Base-by-base conservation (phyloP, 2,329 filamentous ascomycete genomes). In the Botrytis cinerea region DNA sequence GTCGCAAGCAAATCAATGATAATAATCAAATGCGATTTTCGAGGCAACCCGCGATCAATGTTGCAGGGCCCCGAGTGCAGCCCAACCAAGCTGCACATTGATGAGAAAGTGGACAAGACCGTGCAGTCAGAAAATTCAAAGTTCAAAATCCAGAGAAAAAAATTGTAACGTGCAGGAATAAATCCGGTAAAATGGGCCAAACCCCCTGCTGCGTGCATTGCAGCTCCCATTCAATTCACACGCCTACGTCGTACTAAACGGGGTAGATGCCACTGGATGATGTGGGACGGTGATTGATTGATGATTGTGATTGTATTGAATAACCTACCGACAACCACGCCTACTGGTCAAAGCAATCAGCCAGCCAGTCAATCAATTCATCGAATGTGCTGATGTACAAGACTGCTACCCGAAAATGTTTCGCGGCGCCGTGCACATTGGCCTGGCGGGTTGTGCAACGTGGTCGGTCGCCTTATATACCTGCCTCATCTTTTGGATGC, bases 391-490 rank as follows among this genome's bases (percentile, higher is more conserved):
- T 28, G 48, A 68, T 57, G 48, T 68, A 43, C 48, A 40, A 68
- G 66, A 43, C 66, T 57, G 48, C 35, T 57, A 69, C 63, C 63
- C 71, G 71, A 73, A 60, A 59, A 69, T 75, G 72, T 72, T 69
- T 76, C 75, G 70, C 70, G 72, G 74, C 73, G 74, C 73, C 64
- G 48, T 76, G 76, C 74, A 76, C 69, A 73, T 72, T 62, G 60
- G n/a, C 35, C 60, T 62, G n/a, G 35, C 25, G 22, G 73, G 46
- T 70, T 51, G 51, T 79, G 78, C 79, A 76, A 81, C 79, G 78
- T 81, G 79, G 76, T 78, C 76, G 79, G 76, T 78, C 76, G 79
- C 79, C 78, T 77, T 75, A 72, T 75, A 75, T 76, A 75, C 78
- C 75, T 79, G 76, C 78, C 75, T 79, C 74, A 75, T 71, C 67